Base-by-base conservation (phyloP, 129 eudicot species). In the Rutidosis leptorrhynchoides region DNA sequence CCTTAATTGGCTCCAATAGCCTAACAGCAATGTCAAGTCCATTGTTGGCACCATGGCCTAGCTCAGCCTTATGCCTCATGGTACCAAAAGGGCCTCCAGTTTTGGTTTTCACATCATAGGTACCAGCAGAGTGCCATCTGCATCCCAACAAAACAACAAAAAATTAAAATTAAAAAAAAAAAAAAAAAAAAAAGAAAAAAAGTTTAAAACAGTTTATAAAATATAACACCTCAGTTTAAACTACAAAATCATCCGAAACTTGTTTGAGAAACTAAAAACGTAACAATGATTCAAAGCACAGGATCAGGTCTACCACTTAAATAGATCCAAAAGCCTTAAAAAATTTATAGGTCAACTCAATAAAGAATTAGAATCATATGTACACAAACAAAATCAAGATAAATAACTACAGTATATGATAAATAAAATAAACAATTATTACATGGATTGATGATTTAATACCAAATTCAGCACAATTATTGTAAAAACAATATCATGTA, bases 81-180 rank as follows among this genome's bases (percentile, higher is more conserved):
- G 96, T 89, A 27, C 96, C 96, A 5, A 89, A 89, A 10, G 95
- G 95, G 26, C 96, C 96, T 46, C 96, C 96, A 5, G 96, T 89
- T 67, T 86, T 89, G 0, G 95, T 83, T 16, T 71, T 72, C 51
- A 67, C 82, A 51, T 89, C 95, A 65, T 81, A 85, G 1, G 96
- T 89, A 42, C 96, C 93, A 71, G 93, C 96, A 25, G 96, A 83
- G 85, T 89, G 93, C 96, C 96, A 89, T 77, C 96, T 85, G 74
- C 55, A 55, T 7, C 16, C 27, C 30, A 59, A 16, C 1, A 64
- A 22, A n/a, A n/a, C n/a, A n/a, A n/a, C n/a, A n/a, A n/a, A n/a
- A n/a, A n/a, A n/a, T n/a, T n/a, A n/a, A n/a, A n/a, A n/a, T n/a
- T n/a, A n/a, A n/a, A n/a, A n/a, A n/a, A n/a, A n/a, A n/a, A n/a